Conservation (phyloP, 2,329 filamentous ascomycete species). For the Xylariaceae sp. region DNA sequence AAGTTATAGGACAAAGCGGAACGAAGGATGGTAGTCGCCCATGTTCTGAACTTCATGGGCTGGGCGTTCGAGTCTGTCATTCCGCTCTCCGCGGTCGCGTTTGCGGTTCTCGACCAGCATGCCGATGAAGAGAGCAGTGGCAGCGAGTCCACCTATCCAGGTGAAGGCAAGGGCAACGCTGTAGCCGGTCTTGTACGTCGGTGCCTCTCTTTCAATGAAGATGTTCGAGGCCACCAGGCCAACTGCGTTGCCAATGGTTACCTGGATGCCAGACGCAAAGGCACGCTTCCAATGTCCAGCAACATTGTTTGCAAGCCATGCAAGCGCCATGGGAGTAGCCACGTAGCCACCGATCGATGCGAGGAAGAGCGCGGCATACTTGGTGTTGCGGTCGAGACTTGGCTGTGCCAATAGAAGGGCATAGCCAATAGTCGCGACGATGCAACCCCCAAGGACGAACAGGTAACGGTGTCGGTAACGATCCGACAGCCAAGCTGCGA, state of each 20-base stretch:
- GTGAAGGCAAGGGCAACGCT: slow-evolving; percentile 32
- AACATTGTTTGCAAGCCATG: slow-evolving; percentile 49
- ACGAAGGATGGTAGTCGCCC: slow-evolving; percentile 47
- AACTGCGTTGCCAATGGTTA: slow-evolving; percentile 44
- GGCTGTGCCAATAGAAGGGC: slow-evolving; percentile 32
- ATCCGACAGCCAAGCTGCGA: slow-evolving; percentile 32
- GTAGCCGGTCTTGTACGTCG: slow-evolving; percentile 36
- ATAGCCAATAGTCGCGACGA: slow-evolving; percentile 32
- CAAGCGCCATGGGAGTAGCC: slow-evolving; percentile 35
- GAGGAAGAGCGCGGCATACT: slow-evolving; percentile 37
- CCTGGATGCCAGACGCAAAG: slow-evolving; percentile 44
- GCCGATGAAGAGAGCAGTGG: slow-evolving; percentile 37
- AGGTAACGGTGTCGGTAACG: slow-evolving; percentile 32
- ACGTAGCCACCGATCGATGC: slow-evolving; percentile 34
- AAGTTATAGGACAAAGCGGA: slow-evolving; percentile 35
- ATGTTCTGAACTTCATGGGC: slow-evolving; percentile 42
- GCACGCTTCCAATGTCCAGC: slow-evolving; percentile 49
- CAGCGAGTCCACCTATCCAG: slow-evolving; percentile 31
- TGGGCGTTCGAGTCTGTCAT: slow-evolving; percentile 35
- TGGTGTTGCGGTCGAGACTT: slow-evolving; percentile 25
- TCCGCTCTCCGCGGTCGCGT: slow-evolving; percentile 42
- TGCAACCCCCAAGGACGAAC: slow-evolving; percentile 32
- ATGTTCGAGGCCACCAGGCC: slow-evolving; percentile 36
- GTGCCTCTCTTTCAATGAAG: slow-evolving; percentile 32
- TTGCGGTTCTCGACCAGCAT: slow-evolving; percentile 42